Evolutionary conservation across 768 basidiomycete genomes (phyloP).

Genomic region (Artomyces pyxidatus): DNA sequence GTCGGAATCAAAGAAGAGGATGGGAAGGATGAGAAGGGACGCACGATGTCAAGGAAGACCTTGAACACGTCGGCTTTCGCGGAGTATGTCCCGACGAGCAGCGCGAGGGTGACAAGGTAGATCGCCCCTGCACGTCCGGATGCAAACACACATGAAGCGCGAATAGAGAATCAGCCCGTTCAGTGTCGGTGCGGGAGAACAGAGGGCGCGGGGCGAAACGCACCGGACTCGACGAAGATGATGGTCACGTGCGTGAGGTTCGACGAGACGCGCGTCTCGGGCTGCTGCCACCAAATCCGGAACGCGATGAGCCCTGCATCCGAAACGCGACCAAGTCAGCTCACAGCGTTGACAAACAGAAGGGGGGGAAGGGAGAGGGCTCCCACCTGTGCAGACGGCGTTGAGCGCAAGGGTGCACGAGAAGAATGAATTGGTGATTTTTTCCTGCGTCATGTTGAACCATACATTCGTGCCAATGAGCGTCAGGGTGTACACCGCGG

Average conservation of each 20-base stretch:
- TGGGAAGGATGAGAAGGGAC: conserved; percentile 1
- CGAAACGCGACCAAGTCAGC: neutral
- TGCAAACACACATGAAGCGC: too few relatives aligned
- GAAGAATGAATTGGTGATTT: conserved; percentile 11
- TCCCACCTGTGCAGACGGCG: conserved; percentile 7
- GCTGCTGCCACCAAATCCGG: conserved; percentile 12
- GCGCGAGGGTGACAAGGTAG: conserved; percentile 3
- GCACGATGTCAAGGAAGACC: conserved; percentile 12
- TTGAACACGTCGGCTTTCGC: conserved; percentile 7
- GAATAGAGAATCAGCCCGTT: neutral
- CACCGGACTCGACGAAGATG: conserved; percentile 13
- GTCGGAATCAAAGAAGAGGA: too few relatives aligned
- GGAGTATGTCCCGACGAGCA: conserved; percentile 3
- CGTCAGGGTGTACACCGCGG: conserved; percentile 4
- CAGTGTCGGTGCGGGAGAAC: too few relatives aligned
- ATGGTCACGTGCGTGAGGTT: conserved; percentile 7
- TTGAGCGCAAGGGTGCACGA: conserved; percentile 13
- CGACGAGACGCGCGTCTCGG: conserved; percentile 11
- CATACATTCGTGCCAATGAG: neutral
- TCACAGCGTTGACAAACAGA: too few relatives aligned
- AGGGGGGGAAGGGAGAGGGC: neutral
- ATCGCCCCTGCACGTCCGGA: conserved; percentile 11
- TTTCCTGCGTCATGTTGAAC: conserved; percentile 6
- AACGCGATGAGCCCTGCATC: conserved; percentile 9
- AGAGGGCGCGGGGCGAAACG: too few relatives aligned